These are phyloP conservation scores for Crithidia brevicula DNA, from an alignment of 208 protist genomes.

Conservation along the genomic window DNA sequence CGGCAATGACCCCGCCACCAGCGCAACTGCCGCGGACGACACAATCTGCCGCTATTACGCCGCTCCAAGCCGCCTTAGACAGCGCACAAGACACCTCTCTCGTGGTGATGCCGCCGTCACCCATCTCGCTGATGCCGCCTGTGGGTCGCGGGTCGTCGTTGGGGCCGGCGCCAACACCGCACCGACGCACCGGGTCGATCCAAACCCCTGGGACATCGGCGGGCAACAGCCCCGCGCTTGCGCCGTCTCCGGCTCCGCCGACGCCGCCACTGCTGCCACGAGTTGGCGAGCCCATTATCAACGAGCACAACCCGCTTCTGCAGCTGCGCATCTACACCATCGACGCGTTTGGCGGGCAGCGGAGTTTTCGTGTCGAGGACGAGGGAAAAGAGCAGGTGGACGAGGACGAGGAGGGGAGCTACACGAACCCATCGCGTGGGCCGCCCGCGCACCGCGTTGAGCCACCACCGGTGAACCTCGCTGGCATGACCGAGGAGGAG, in stretches of 20 bases:
- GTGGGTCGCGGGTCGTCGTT: background rate
- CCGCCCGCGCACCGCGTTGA: background rate
- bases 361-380: background rate
- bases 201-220: slow-evolving; percentile 23
- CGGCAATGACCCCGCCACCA: background rate
- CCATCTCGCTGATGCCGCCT: slow-evolving; percentile 9
- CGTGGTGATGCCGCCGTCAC: slow-evolving; percentile 6
- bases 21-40: slow-evolving; percentile 3
- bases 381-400: background rate
- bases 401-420: background rate
- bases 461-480: slow-evolving; percentile 3
- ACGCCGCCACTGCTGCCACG: slow-evolving; percentile 34
- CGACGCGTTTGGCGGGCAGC: background rate
- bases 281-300: slow-evolving; percentile 37
- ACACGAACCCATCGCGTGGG: background rate
- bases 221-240: slow-evolving; percentile 29
- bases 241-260: slow-evolving; percentile 17
- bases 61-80: background rate
- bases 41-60: background rate
- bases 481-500: slow-evolving; percentile 39
- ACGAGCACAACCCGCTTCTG: slow-evolving; percentile 22
- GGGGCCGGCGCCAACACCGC: slow-evolving; percentile 7
- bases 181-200: slow-evolving; percentile 15
- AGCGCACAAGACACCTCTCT: background rate
- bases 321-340: slow-evolving; percentile 27